phyloP scores from a whole-genome alignment of 352 stramenopile genomes.

The Pythium catenulatum region DNA sequence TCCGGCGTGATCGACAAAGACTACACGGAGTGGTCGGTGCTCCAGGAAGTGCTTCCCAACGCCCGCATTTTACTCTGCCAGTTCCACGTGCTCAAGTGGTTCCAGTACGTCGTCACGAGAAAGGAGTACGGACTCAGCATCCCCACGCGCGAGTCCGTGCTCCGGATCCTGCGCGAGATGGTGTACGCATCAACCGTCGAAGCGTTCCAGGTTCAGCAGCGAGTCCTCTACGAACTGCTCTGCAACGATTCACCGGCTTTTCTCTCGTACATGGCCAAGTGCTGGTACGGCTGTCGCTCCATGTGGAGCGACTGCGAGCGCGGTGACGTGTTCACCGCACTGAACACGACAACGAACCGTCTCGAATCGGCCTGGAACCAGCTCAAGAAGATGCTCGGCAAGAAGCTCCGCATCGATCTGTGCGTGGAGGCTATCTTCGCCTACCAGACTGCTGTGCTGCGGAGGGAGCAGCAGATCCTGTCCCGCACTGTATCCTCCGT shows the following conservation, averaged over 20 bases:
- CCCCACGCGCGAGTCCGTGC: background rate
- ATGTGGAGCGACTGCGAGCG: constrained; percentile 31
- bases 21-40: constrained; percentile 33
- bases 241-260: background rate
- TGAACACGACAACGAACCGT: background rate
- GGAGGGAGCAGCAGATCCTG: background rate
- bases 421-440: background rate
- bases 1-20: constrained; percentile 64
- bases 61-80: constrained; percentile 36
- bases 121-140: background rate
- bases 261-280: background rate
- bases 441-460: background rate
- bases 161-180: background rate
- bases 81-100: constrained; percentile 52
- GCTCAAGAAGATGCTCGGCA: background rate
- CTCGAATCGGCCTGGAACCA: background rate
- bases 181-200: background rate
- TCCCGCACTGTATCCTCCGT: background rate
- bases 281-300: constrained; percentile 1
- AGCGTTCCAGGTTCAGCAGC: background rate
- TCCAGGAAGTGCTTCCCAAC: constrained; percentile 3
- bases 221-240: background rate
- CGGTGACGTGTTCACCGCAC: background rate
- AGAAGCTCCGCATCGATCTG: background rate
- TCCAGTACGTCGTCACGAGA: background rate